A percentile compares a stretch with the other conserved stretches of the same genome.
Conservation (phyloP, 1,139 yeast species). For the Protomyces macrosporus region DNA sequence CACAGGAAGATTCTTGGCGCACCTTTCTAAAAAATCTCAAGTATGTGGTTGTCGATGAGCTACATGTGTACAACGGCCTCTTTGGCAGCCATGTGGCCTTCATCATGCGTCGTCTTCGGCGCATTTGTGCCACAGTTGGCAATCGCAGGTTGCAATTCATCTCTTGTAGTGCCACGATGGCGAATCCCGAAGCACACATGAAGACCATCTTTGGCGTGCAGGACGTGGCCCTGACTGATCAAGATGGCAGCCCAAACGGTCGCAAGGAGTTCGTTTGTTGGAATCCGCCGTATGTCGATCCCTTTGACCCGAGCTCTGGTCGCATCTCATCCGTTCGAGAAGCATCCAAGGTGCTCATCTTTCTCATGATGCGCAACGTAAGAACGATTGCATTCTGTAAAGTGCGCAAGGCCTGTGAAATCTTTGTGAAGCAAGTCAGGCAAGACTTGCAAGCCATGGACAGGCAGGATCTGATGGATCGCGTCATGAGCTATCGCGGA, state of each 20-base stretch:
- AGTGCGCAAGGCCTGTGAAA: conserved; percentile 77
- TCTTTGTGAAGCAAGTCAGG: conserved; percentile 70
- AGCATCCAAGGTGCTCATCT: conserved; percentile 66
- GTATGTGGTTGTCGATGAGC: conserved; percentile 79
- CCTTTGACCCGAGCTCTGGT: conserved; percentile 52
- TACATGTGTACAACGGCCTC: conserved; percentile 82
- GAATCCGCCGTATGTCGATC: conserved; percentile 70
- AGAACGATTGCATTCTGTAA: conserved; percentile 87
- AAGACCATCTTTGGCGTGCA: conserved; percentile 62
- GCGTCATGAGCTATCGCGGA: conserved; percentile 89
- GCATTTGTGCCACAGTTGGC: conserved; percentile 55
- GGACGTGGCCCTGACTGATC: conserved; percentile 42
- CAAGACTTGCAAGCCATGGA: conserved; percentile 33
- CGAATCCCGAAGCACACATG: conserved; percentile 67
- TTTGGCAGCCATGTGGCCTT: conserved; percentile 90
- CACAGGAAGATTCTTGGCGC: conserved; percentile 68
- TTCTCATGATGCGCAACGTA: conserved; percentile 57
- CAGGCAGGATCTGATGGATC: conserved; percentile 48
- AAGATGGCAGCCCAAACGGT: conserved; percentile 89
- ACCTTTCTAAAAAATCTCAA: conserved; percentile 58
- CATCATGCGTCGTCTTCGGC: conserved; percentile 68
- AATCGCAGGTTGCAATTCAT: conserved; percentile 56
- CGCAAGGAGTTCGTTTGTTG: conserved; percentile 69
- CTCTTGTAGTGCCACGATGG: conserved; percentile 90
- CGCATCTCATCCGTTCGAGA: conserved; percentile 69